Base-by-base conservation (phyloP, 805 yeast species). In the Cyberlindnera sargentensis region DNA sequence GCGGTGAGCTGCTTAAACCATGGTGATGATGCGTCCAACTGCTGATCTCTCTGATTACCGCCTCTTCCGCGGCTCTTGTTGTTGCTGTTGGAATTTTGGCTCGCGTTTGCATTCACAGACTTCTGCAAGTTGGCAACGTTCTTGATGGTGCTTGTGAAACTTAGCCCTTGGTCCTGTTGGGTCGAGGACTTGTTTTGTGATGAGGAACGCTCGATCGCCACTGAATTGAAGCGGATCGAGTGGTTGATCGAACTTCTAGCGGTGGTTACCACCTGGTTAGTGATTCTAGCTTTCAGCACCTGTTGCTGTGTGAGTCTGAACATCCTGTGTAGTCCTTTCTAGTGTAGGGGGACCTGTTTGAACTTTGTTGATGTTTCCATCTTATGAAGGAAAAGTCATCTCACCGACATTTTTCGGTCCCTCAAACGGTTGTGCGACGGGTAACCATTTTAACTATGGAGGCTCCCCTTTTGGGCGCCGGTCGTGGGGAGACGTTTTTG, bases 1-100 rank as follows among this genome's bases (percentile, higher is more conserved):
- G 79, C 76, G 36, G 66, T 50, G 6, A 75, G 65, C 46, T 76
- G 76, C 43, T 70, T 68, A 47, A 63, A 71, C 67, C 72, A 73
- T 15, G 81, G 80, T 5, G 76, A 56, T 1, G 56, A 44, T 27
- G 46, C 35, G 31, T 47, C 49, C 10, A 53, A 37, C 6, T 45
- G 38, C 29, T 43, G 44, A 28, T 44, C 47, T 40, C 53, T 48
- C 25, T 46, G 40, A 29, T 49, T 51, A 27, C 50, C 45, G n/a
- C 47, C 47, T 20, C 46, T 11, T 30, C 31, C 38, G 35, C 38
- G 15, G 8, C 23, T 28, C 42, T 34, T 44, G 46, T 34, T 48
- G 45, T 41, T 34, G 39, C 28, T 41, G 33, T 37, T 42, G 8
- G 26, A 6, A 15, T 34, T 48, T 44, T 41, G 33, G 38, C 31